These are phyloP conservation scores for Vitis cinerea DNA, from an alignment of 164 flowering plant genomes.

Conservation along the genomic window DNA sequence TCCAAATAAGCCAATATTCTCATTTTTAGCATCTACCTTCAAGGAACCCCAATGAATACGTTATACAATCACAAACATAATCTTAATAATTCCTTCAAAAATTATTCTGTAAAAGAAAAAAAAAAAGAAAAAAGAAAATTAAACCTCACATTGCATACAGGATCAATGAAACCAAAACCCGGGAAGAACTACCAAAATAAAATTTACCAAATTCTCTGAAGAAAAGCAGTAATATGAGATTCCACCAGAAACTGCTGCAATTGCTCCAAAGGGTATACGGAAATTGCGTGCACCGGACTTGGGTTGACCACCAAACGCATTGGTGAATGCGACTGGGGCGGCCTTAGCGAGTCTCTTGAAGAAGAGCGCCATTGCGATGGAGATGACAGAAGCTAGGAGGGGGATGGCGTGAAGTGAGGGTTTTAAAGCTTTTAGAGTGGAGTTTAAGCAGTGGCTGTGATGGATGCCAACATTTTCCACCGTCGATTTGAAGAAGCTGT, in stretches of 20 bases:
- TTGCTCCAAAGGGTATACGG: conserved; percentile 47
- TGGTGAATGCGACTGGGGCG: conserved; percentile 35
- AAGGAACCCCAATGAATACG: no score
- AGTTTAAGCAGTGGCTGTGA: no score
- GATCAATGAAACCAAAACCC: conserved; percentile 1
- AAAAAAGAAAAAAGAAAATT: not conserved
- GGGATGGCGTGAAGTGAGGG: not conserved
- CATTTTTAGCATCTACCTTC: no score
- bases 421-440: no score
- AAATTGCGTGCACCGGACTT: conserved; percentile 26
- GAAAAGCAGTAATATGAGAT: conserved; percentile 46
- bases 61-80: no score
- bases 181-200: conserved; percentile 6
- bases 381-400: conserved; percentile 1
- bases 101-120: not conserved
- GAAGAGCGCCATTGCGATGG: conserved; percentile 41
- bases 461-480: no score
- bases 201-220: conserved; percentile 51
- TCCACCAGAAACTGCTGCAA: conserved; percentile 78
- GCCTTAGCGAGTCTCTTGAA: conserved; percentile 48
- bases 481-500: no score
- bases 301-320: conserved; percentile 33
- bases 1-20: no score
- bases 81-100: no score
- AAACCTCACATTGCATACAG: not conserved